Evolutionary conservation across 2,329 filamentous ascomycete species (phyloP).

Genomic region (Microdochium trichocladiopsis): DNA sequence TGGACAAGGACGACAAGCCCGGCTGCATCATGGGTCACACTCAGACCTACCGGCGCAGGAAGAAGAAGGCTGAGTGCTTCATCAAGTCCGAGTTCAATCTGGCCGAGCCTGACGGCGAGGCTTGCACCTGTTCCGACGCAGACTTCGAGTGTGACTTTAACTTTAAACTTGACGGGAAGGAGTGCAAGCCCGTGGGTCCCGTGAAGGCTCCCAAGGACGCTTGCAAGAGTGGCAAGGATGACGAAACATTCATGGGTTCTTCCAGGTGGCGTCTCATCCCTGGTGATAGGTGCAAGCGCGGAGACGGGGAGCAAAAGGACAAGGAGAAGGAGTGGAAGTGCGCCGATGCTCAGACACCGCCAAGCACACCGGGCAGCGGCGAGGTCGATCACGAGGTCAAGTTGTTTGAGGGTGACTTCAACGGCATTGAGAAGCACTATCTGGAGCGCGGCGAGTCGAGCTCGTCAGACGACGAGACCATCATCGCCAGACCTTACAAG

Average conservation of each 20-base stretch:
- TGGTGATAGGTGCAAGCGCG: constrained; percentile 64
- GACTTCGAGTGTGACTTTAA: constrained; percentile 98
- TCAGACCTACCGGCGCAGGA: constrained; percentile 78
- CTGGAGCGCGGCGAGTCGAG: constrained; percentile 68
- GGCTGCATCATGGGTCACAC: constrained; percentile 95
- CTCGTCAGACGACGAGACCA: constrained; percentile 62
- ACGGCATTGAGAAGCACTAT: constrained; percentile 56
- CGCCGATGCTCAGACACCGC: constrained; percentile 46
- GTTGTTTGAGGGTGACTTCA: constrained; percentile 53
- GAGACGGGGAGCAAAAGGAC: constrained; percentile 57
- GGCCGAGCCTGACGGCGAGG: constrained; percentile 58
- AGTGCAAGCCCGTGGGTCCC: constrained; percentile 60
- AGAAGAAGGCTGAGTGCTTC: constrained; percentile 84
- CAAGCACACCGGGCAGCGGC: constrained; percentile 52
- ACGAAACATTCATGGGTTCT: constrained; percentile 72
- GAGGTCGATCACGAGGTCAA: constrained; percentile 56
- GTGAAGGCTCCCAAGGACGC: constrained; percentile 62
- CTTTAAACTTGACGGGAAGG: constrained; percentile 63
- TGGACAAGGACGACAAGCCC: constrained; percentile 71
- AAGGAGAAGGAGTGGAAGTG: constrained; percentile 71
- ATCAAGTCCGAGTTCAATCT: constrained; percentile 81
- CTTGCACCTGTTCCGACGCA: constrained; percentile 72
- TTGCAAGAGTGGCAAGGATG: constrained; percentile 58
- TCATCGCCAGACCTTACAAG: constrained; percentile 46
- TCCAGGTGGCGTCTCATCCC: constrained; percentile 93